Evolutionary conservation across 2,329 filamentous ascomycete species (phyloP).

Genomic region (Monosporascus ibericus): DNA sequence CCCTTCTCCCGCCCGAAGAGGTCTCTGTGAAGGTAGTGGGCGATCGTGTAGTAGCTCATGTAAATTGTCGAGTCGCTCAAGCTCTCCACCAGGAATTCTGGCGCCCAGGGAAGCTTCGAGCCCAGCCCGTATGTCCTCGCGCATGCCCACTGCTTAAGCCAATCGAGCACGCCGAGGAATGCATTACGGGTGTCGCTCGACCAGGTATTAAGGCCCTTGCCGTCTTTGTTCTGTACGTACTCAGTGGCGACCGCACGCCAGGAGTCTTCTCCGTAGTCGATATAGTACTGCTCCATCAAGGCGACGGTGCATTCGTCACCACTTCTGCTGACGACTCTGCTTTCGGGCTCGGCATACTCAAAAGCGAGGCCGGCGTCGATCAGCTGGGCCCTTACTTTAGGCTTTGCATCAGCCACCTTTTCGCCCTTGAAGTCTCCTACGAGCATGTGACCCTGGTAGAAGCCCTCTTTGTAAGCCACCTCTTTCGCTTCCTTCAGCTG

Average conservation of each 20-base stretch:
- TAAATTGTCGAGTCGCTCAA: constrained; percentile 91
- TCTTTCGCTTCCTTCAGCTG: constrained; percentile 93
- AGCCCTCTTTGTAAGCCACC: constrained; percentile 92
- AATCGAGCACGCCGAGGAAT: constrained; percentile 61
- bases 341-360: constrained; percentile 88
- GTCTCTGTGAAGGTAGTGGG: constrained; percentile 69
- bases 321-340: constrained; percentile 80
- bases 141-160: constrained; percentile 95
- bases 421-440: constrained; percentile 84
- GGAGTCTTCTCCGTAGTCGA: constrained; percentile 88
- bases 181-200: too few relatives aligned
- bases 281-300: constrained; percentile 93
- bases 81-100: constrained; percentile 83
- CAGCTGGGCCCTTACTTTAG: constrained; percentile 72
- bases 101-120: constrained; percentile 92
- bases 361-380: constrained; percentile 77
- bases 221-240: constrained; percentile 62
- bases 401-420: constrained; percentile 80
- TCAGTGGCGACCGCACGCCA: constrained; percentile 75
- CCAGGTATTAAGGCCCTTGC: constrained; percentile 63
- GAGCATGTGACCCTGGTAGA: constrained; percentile 89
- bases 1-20: constrained; percentile 75
- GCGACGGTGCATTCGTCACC: constrained; percentile 91
- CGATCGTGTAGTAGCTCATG: constrained; percentile 71
- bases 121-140: constrained; percentile 87